Evolutionary conservation across 805 yeast species (phyloP).

Genomic region (Wickerhamiella azyma): DNA sequence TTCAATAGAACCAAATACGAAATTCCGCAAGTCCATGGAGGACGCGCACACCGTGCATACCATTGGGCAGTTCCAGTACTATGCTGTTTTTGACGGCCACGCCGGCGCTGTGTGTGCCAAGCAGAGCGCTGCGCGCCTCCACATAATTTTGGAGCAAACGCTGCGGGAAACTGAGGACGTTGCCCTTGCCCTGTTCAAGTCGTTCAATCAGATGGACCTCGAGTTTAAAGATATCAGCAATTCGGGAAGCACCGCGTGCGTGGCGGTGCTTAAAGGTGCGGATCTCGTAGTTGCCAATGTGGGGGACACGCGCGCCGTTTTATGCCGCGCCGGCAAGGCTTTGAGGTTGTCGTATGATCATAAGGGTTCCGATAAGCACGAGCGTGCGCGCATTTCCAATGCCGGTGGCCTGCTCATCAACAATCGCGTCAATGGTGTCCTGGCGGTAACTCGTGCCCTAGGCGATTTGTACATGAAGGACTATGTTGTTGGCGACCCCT

Average conservation of each 20-base stretch:
- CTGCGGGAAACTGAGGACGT: neutral
- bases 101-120: slow-evolving; percentile 89
- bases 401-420: slow-evolving; percentile 82
- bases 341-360: slow-evolving; percentile 82
- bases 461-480: slow-evolving; percentile 92
- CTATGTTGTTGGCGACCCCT: slow-evolving; percentile 79
- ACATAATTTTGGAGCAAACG: slow-evolving; percentile 36
- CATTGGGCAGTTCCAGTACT: slow-evolving; percentile 69
- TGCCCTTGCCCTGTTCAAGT: slow-evolving; percentile 42
- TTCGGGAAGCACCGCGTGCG: slow-evolving; percentile 93
- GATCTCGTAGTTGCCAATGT: slow-evolving; percentile 88
- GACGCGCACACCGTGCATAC: slow-evolving; percentile 91
- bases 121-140: slow-evolving; percentile 86
- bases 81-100: slow-evolving; percentile 94
- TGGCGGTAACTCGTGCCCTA: slow-evolving; percentile 85
- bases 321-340: slow-evolving; percentile 62
- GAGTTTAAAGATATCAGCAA: slow-evolving; percentile 52
- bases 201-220: slow-evolving; percentile 66
- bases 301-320: slow-evolving; percentile 79
- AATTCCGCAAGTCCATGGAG: slow-evolving; percentile 83
- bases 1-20: slow-evolving; percentile 72
- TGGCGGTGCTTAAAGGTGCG: slow-evolving; percentile 48
- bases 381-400: slow-evolving; percentile 57
- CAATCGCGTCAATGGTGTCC: slow-evolving; percentile 86
- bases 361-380: slow-evolving; percentile 72